Evolutionary conservation across 208 protist genomes (phyloP).

Genomic region (Trypanosoma platydactyli): DNA sequence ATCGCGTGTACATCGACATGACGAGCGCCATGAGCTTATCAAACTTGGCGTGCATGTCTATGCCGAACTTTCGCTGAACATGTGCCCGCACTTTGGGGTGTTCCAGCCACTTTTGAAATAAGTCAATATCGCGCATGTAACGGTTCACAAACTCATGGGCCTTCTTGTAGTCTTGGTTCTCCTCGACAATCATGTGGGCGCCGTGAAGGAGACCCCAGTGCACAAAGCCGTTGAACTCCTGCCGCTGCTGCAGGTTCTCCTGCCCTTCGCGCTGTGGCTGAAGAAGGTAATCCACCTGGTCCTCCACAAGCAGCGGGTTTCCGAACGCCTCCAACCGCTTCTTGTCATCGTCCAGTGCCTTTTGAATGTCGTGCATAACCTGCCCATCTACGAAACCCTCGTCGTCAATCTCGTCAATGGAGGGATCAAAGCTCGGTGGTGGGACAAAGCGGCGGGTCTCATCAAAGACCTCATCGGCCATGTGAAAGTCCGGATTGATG

Average conservation of each 20-base stretch:
- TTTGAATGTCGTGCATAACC: constrained; percentile 84
- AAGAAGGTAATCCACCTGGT: constrained; percentile 84
- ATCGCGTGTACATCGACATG: constrained; percentile 86
- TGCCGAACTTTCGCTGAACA: constrained; percentile 85
- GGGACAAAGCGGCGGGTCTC: constrained; percentile 74
- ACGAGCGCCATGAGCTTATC: constrained; percentile 88
- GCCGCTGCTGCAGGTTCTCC: constrained; percentile 78
- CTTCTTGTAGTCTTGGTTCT: constrained; percentile 85
- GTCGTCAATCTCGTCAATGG: constrained; percentile 83
- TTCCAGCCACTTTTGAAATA: constrained; percentile 91
- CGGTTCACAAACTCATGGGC: constrained; percentile 90
- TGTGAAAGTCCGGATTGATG: constrained; percentile 66
- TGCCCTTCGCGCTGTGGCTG: constrained; percentile 80
- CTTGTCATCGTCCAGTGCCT: constrained; percentile 83
- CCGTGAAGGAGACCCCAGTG: constrained; percentile 89
- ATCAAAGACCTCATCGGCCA: constrained; percentile 78
- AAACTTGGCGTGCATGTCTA: constrained; percentile 84
- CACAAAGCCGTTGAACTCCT: constrained; percentile 89
- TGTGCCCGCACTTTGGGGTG: constrained; percentile 88
- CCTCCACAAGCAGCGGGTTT: constrained; percentile 84
- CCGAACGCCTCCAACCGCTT: constrained; percentile 84
- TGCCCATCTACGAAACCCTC: constrained; percentile 75
- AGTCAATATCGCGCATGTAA: constrained; percentile 88
- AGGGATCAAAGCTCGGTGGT: constrained; percentile 81
- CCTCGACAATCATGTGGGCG: constrained; percentile 84